A percentile compares a stretch with the other conserved stretches of the same genome.
phyloP scores from a whole-genome alignment of 176 grass and related monocot genomes.

The Musa troglodytarum region DNA sequence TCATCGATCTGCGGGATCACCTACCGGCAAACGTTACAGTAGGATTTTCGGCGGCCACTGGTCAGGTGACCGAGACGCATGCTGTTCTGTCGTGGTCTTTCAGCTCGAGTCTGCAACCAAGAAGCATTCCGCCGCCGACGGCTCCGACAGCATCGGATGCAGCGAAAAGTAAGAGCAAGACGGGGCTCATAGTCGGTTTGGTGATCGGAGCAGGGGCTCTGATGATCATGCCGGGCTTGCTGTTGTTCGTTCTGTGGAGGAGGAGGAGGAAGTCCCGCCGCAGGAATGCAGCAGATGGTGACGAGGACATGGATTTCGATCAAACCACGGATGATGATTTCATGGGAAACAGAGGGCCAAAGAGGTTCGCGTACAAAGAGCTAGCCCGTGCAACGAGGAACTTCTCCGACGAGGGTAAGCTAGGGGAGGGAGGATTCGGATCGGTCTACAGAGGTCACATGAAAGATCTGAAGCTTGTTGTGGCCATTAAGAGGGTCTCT shows the following conservation, averaged over 20 bases:
- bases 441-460: conserved; percentile 60
- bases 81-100: conserved; percentile 76
- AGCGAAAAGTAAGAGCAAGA: conserved; percentile 1
- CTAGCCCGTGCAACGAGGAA: conserved; percentile 50
- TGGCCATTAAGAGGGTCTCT: conserved; percentile 70
- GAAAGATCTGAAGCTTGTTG: conserved; percentile 36
- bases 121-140: background rate
- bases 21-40: conserved; percentile 42
- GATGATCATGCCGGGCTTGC: conserved; percentile 22
- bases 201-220: conserved; percentile 19
- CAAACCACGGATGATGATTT: conserved; percentile 45
- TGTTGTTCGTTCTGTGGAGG: conserved; percentile 39
- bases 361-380: conserved; percentile 41
- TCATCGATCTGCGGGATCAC: conserved; percentile 42
- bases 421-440: conserved; percentile 74
- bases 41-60: conserved; percentile 72
- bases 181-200: conserved; percentile 28
- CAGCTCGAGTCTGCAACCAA: conserved; percentile 38
- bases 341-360: conserved; percentile 40
- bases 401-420: conserved; percentile 60
- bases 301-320: conserved; percentile 37
- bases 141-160: too few species aligned
- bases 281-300: conserved; percentile 9
- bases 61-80: conserved; percentile 50
- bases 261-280: background rate